These are phyloP conservation scores for Aspergillus carlsbadensis DNA, from an alignment of 495 filamentous ascomycete species.

Conservation along the genomic window DNA sequence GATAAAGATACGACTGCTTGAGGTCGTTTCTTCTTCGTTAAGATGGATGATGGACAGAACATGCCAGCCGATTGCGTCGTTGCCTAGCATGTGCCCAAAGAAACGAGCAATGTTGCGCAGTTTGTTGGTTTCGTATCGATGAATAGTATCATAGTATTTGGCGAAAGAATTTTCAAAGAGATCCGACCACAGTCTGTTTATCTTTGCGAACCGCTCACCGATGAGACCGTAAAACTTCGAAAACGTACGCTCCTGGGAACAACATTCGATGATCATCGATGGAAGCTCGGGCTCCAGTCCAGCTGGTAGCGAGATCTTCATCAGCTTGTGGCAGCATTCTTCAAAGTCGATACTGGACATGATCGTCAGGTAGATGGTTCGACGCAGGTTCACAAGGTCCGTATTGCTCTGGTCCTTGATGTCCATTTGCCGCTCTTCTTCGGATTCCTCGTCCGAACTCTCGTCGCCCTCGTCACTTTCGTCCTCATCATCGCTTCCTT, in stretches of 20 bases:
- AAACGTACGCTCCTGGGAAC: slow-evolving; percentile 92
- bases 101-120: slow-evolving; percentile 93
- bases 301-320: slow-evolving; percentile 85
- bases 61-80: slow-evolving; percentile 90
- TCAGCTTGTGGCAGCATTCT: slow-evolving; percentile 92
- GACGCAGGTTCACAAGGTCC: slow-evolving; percentile 86
- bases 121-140: slow-evolving; percentile 91
- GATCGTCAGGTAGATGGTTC: slow-evolving; percentile 95
- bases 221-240: slow-evolving; percentile 95
- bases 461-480: slow-evolving; percentile 70
- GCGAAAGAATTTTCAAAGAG: slow-evolving; percentile 85
- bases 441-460: slow-evolving; percentile 78
- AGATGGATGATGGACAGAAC: slow-evolving; percentile 79
- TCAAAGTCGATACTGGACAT: slow-evolving; percentile 94
- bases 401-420: slow-evolving; percentile 98
- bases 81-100: slow-evolving; percentile 86
- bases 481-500: slow-evolving; percentile 77
- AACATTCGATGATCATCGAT: slow-evolving; percentile 95
- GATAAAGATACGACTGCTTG: slow-evolving; percentile 93
- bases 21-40: slow-evolving; percentile 96
- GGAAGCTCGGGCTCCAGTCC: slow-evolving; percentile 88
- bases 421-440: slow-evolving; percentile 74
- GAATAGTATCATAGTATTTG: slow-evolving; percentile 96
- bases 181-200: slow-evolving; percentile 92
- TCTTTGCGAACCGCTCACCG: slow-evolving; percentile 90